Conservation (phyloP, 78 protist genomes). For the Anaeramoeba flamelloides region DNA sequence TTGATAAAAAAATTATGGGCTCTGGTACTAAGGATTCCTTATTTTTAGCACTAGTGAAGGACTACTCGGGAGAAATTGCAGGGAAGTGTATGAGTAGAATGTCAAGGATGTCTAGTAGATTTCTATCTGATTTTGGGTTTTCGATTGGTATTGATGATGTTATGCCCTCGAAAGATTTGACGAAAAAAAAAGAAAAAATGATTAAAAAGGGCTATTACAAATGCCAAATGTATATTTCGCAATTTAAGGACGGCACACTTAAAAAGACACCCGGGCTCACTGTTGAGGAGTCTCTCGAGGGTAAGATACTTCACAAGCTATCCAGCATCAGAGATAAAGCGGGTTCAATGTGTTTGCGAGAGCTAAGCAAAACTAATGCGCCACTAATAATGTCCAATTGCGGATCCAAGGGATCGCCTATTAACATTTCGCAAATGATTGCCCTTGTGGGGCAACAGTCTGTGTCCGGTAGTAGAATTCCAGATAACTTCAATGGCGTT, state of each 20-base stretch:
- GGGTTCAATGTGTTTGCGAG: slow-evolving; percentile 67
- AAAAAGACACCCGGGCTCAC: slow-evolving; percentile 65
- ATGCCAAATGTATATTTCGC: slow-evolving; percentile 38
- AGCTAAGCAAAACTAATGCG: slow-evolving; percentile 55
- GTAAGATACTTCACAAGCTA: slow-evolving; percentile 53
- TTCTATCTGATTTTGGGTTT: slow-evolving; percentile 60
- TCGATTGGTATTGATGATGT: slow-evolving; percentile 92
- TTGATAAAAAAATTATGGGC: slow-evolving; percentile 65
- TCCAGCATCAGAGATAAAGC: slow-evolving; percentile 70
- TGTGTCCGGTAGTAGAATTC: slow-evolving; percentile 82
- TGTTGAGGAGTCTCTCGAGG: slow-evolving; percentile 32
- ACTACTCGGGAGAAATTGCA: slow-evolving; percentile 31
- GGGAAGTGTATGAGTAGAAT: slow-evolving; percentile 76
- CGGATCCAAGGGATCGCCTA: slow-evolving; percentile 89
- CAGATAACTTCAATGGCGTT: slow-evolving; percentile 73
- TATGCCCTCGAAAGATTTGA: slow-evolving; percentile 45
- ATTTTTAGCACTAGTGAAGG: slow-evolving; percentile 60
- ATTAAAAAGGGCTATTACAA: slow-evolving; percentile 39
- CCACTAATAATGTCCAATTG: slow-evolving; percentile 96
- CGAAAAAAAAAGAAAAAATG: slow-evolving; percentile 38
- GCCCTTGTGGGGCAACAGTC: slow-evolving; percentile 95
- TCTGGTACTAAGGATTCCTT: slow-evolving; percentile 58
- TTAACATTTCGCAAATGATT: slow-evolving; percentile 95
- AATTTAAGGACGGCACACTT: slow-evolving; percentile 19
- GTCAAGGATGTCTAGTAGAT: slow-evolving; percentile 55